Base-by-base conservation (phyloP, 2,329 filamentous ascomycete species). In the Fonsecaea pugnacius region DNA sequence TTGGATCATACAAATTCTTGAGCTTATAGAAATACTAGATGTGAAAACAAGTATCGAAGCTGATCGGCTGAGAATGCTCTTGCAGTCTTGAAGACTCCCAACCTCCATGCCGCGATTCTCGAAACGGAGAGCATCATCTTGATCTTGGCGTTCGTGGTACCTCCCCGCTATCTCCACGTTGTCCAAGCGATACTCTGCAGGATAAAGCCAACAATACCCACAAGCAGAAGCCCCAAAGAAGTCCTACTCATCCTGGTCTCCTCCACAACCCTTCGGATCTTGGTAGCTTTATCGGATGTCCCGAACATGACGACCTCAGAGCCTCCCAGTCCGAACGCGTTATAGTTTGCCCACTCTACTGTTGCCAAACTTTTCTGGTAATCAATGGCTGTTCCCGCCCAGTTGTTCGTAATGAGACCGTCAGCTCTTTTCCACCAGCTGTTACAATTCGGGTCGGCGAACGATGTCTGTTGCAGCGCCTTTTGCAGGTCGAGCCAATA, bases 351-450 rank as follows among this genome's bases (percentile, higher is more conserved):
- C 75, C 75, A 77, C n/a, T 66, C 62, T 27, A 77, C 66, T 32
- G 65, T 67, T 0, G 72, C 69, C 18, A 77, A 53, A 12, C 40
- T 66, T 56, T 82, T 75, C 73, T 87, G 85, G 70, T 87, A 87
- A 56, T 83, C 78, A 0, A 87, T 70, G 3, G 83, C 85, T 0
- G 80, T 85, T 0, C 82, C 78, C 2, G 73, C 75, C 77, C 83
- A 87, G 68, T 86, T 86, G 63, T 86, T 85, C 6, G 83, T 85
- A 65, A 87, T 84, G 43, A 78, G 67, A 0, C 84, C 84, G 0
- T 80, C 78, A 0, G 78, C 77, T 24, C 79, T 82, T 75, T 86
- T 86, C 70, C 86, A 87, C 84, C 85, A 87, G 48, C 76, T 80
- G 14, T 76, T 78, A 67, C 84, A 87, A 24, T 78, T 80, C 0